Conservation (phyloP, 2,329 filamentous ascomycete genomes). For the Aspergillus fumigatus region DNA sequence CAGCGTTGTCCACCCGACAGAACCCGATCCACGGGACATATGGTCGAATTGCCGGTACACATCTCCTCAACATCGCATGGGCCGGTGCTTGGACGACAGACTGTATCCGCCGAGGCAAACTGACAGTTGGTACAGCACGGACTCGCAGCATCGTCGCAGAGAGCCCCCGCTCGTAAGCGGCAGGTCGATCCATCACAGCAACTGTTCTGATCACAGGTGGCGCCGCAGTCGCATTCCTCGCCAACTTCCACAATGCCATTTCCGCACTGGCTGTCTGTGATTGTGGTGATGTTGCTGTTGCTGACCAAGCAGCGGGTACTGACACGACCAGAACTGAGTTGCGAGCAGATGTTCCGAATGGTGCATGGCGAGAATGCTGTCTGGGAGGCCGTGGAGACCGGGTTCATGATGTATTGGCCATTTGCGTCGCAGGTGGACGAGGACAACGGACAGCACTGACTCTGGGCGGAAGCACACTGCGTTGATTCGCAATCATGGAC, state of each 20-base stretch:
- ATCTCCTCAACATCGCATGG: slow-evolving; percentile 9
- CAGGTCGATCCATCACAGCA: slow-evolving; percentile 20
- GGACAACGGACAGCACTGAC: slow-evolving; percentile 73
- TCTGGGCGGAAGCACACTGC: slow-evolving; percentile 42
- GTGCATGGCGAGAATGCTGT: slow-evolving; percentile 76
- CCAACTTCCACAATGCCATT: slow-evolving; percentile 88
- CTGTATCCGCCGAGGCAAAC: slow-evolving; percentile 1
- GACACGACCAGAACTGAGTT: slow-evolving; percentile 66
- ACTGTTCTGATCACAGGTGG: slow-evolving; percentile 22
- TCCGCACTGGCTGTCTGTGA: slow-evolving; percentile 53
- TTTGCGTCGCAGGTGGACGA: slow-evolving; percentile 62
- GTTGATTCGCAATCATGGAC: slow-evolving; percentile 55
- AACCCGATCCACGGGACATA: slow-evolving; percentile 7
- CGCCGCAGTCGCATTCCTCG: slow-evolving; percentile 87
- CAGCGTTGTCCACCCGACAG: slow-evolving; percentile 5
- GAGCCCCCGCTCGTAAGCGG: slow-evolving; percentile 7
- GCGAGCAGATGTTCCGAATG: slow-evolving; percentile 83
- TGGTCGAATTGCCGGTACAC: slow-evolving; percentile 2
- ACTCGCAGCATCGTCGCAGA: slow-evolving; percentile 9
- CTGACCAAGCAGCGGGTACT: slow-evolving; percentile 67
- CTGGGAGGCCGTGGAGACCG: slow-evolving; percentile 59
- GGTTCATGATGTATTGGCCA: slow-evolving; percentile 58
- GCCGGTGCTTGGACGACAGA: slow-evolving; percentile 5
- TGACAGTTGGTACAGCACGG: slow-evolving; percentile 9
- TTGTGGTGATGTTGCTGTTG: slow-evolving; percentile 48